Evolutionary conservation across 1,284 basidiomycete genomes (phyloP).

Genomic region (Ceratobasidium papillatum): DNA sequence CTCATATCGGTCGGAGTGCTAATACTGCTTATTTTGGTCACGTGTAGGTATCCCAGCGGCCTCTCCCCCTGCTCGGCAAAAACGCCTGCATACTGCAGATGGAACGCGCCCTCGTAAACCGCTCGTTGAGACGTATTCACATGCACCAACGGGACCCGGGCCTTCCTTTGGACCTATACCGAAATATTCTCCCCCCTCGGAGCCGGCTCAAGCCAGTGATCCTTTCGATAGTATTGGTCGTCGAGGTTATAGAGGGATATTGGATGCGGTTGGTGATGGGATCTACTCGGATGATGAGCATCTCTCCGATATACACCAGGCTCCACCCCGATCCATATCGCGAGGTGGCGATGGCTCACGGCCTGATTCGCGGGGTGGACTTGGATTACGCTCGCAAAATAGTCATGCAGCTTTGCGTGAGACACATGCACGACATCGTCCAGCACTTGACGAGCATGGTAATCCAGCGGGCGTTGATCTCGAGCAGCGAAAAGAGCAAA

Average conservation of each 20-base stretch:
- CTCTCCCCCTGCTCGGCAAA: constrained; percentile 18
- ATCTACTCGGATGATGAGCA: constrained; percentile 31
- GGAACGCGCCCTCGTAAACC: constrained; percentile 33
- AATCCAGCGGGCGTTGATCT: constrained; percentile 29
- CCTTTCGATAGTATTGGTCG: constrained; percentile 19
- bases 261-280: constrained; percentile 35
- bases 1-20: not conserved
- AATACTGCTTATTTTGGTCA: not conserved
- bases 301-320: not conserved
- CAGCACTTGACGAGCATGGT: constrained; percentile 35
- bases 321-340: not conserved
- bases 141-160: not conserved
- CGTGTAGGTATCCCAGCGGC: constrained; percentile 24
- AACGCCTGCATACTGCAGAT: constrained; percentile 32
- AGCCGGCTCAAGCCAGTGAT: constrained; percentile 3
- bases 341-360: not conserved
- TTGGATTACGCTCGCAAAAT: constrained; percentile 13
- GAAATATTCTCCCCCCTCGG: constrained; percentile 23
- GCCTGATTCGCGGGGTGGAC: not conserved
- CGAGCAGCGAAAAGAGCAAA: constrained; percentile 33
- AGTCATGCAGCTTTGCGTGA: constrained; percentile 37
- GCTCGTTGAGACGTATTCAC: constrained; percentile 15
- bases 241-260: constrained; percentile 22
- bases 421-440: constrained; percentile 26
- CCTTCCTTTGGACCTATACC: constrained; percentile 29